Conservation (phyloP, 768 basidiomycete genomes). For the Mycena rebaudengoi region DNA sequence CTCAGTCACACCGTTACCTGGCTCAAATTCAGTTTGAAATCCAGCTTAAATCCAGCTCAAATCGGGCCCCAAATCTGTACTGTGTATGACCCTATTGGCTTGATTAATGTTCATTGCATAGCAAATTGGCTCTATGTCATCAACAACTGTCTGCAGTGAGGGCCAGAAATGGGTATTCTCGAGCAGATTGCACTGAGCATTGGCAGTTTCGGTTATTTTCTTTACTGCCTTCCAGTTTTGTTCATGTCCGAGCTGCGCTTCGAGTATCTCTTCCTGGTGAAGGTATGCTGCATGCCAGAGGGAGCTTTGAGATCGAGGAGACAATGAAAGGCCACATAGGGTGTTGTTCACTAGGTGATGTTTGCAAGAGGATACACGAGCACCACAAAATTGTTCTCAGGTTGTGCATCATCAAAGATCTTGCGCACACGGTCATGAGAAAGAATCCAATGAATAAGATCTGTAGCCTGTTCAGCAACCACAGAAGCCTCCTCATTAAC, state of each 20-base stretch:
- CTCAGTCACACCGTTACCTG: too few relatives aligned
- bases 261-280: background rate
- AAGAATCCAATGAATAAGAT: background rate
- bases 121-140: slow-evolving; percentile 21
- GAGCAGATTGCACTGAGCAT: background rate
- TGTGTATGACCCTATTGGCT: too few relatives aligned
- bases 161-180: slow-evolving; percentile 8
- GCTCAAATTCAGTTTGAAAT: too few relatives aligned
- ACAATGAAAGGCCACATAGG: background rate
- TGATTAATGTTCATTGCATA: slow-evolving; percentile 17
- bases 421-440: background rate
- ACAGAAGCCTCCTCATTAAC: background rate
- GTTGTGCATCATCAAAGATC: background rate
- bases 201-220: background rate
- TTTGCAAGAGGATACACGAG: background rate
- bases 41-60: too few relatives aligned
- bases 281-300: background rate
- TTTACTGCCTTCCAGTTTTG: background rate
- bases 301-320: background rate
- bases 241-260: slow-evolving; percentile 17
- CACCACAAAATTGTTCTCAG: too few relatives aligned
- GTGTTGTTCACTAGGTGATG: slow-evolving; percentile 11
- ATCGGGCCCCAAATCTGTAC: too few relatives aligned
- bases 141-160: slow-evolving; percentile 1
- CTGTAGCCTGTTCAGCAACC: background rate